These are phyloP conservation scores for Blastocystis sp. DNA, from an alignment of 352 stramenopile genomes.

Conservation along the genomic window DNA sequence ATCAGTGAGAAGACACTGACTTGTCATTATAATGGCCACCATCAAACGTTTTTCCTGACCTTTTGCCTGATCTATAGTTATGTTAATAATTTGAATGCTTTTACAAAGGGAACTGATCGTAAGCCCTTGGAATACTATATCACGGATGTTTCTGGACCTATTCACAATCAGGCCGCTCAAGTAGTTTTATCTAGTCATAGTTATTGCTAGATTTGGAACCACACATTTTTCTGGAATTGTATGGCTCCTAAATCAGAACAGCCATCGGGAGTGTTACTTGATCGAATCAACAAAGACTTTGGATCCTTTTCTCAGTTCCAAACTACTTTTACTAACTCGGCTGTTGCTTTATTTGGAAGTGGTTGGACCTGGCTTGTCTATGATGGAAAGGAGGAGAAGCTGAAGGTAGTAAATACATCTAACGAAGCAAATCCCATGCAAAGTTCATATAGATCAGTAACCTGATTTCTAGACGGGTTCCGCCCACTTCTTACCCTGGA, in stretches of 20 bases:
- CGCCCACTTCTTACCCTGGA: conserved; percentile 78
- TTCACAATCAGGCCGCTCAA: conserved; percentile 76
- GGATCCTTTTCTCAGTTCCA: conserved; percentile 84
- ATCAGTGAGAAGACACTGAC: conserved; percentile 84
- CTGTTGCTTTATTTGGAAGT: conserved; percentile 82
- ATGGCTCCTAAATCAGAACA: conserved; percentile 79
- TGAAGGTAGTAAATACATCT: conserved; percentile 73
- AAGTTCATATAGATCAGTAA: neutral
- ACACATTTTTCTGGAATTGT: conserved; percentile 86
- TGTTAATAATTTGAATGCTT: conserved; percentile 73
- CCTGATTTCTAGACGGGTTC: conserved; percentile 33
- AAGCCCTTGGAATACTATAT: conserved; percentile 69
- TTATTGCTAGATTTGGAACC: conserved; percentile 73
- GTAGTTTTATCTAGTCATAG: conserved; percentile 76
- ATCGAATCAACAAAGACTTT: conserved; percentile 83
- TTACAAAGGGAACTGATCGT: conserved; percentile 71
- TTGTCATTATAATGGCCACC: conserved; percentile 86
- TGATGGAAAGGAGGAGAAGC: conserved; percentile 69
- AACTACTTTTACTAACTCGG: conserved; percentile 82
- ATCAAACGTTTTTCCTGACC: conserved; percentile 74
- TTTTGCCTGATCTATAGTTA: conserved; percentile 76
- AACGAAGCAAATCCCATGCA: conserved; percentile 70
- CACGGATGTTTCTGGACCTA: conserved; percentile 65
- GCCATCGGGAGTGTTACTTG: conserved; percentile 78
- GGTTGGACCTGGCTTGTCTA: conserved; percentile 82